Conservation (phyloP, 1,284 basidiomycete genomes). For the Irpex sp. region DNA sequence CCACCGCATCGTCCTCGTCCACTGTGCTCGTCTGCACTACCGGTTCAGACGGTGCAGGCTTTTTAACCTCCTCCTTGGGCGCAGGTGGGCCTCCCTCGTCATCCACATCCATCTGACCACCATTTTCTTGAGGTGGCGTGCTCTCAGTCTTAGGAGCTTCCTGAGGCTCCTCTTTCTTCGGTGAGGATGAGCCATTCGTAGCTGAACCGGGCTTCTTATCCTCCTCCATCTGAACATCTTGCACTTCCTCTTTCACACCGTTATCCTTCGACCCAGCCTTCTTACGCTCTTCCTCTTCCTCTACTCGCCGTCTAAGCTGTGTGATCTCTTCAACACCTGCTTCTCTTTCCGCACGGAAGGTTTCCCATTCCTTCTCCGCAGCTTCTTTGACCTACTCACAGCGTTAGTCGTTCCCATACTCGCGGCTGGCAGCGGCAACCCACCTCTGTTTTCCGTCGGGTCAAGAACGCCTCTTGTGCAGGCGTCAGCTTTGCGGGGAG, state of each 20-base stretch:
- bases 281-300: constrained; percentile 48
- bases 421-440: constrained; percentile 13
- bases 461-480: constrained; percentile 67
- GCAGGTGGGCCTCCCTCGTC: constrained; percentile 7
- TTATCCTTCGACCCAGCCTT: constrained; percentile 31
- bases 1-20: constrained; percentile 59
- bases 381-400: constrained; percentile 53
- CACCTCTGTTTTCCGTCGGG: constrained; percentile 60
- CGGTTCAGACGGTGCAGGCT: constrained; percentile 3
- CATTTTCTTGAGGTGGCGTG: constrained; percentile 7
- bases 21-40: constrained; percentile 29
- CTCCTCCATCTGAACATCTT: constrained; percentile 23
- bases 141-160: constrained; percentile 13
- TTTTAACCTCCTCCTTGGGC: constrained; percentile 30
- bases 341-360: constrained; percentile 57
- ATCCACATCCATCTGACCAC: constrained; percentile 42
- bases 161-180: constrained; percentile 4
- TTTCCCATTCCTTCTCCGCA: constrained; percentile 62
- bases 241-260: constrained; percentile 6
- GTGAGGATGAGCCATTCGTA: background rate
- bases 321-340: constrained; percentile 60
- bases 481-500: constrained; percentile 66
- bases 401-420: background rate
- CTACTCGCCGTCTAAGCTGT: constrained; percentile 57
- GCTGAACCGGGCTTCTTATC: constrained; percentile 17